These are phyloP conservation scores for Symbiotaphrina buchneri DNA, from an alignment of 495 filamentous ascomycete genomes.

Conservation along the genomic window DNA sequence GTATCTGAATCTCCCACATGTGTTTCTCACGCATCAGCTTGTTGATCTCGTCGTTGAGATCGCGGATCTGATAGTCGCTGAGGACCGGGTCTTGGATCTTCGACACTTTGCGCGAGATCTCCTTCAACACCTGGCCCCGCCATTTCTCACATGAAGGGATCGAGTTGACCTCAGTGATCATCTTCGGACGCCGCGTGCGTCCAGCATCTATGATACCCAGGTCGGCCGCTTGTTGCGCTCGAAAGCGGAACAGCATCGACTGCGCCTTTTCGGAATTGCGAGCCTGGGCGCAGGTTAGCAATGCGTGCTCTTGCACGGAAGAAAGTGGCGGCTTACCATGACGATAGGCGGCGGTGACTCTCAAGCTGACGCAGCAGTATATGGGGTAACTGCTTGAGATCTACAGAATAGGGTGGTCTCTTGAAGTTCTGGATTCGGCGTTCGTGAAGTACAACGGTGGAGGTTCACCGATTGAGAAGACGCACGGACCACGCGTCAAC, in stretches of 20 bases:
- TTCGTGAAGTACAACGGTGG: too few relatives aligned
- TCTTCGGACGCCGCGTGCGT: slow-evolving; percentile 74
- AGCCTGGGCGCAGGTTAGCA: slow-evolving; percentile 32
- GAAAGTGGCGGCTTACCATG: neutral
- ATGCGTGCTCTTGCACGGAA: too few relatives aligned
- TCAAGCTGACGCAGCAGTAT: too few relatives aligned
- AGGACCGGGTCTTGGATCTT: slow-evolving; percentile 80
- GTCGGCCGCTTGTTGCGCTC: slow-evolving; percentile 89
- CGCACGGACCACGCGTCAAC: too few relatives aligned
- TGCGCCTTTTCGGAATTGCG: slow-evolving; percentile 95
- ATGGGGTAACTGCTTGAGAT: too few relatives aligned
- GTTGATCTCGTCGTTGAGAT: slow-evolving; percentile 98
- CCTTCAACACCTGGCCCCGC: slow-evolving; percentile 93
- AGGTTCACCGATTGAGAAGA: too few relatives aligned
- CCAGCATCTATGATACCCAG: slow-evolving; percentile 86
- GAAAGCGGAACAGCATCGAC: slow-evolving; percentile 99
- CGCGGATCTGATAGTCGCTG: slow-evolving; percentile 88
- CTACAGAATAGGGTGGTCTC: too few relatives aligned
- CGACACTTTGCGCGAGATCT: slow-evolving; percentile 87
- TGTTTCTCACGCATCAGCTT: slow-evolving; percentile 96
- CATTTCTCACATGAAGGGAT: slow-evolving; percentile 91
- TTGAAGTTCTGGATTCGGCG: too few relatives aligned
- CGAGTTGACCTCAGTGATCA: slow-evolving; percentile 59
- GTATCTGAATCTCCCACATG: slow-evolving; percentile 94
- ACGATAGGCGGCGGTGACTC: too few relatives aligned